phyloP scores from a whole-genome alignment of 495 filamentous ascomycete genomes.

The Gamarada debralockiae region DNA sequence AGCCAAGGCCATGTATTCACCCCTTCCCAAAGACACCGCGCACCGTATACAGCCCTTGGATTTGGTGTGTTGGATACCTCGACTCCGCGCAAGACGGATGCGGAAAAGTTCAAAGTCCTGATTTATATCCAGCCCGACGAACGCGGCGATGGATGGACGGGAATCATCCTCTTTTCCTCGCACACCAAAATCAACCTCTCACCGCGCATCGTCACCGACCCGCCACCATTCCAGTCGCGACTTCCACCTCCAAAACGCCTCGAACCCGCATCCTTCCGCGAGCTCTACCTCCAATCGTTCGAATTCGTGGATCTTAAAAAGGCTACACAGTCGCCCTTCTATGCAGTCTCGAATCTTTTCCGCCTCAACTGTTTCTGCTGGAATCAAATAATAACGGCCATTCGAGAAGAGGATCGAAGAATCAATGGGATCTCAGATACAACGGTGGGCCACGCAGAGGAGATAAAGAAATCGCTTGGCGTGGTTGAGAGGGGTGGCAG shows the following conservation, averaged over 20 bases:
- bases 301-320: constrained; percentile 12
- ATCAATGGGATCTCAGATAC: constrained; percentile 26
- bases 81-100: constrained; percentile 13
- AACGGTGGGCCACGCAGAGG: constrained; percentile 24
- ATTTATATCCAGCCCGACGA: constrained; percentile 22
- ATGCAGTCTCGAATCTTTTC: constrained; percentile 19
- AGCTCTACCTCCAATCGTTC: constrained; percentile 26
- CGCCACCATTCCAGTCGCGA: constrained; percentile 19
- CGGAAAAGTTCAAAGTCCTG: constrained; percentile 23
- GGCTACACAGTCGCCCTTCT: constrained; percentile 20
- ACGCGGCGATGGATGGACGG: constrained; percentile 24
- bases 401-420: constrained; percentile 24
- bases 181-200: constrained; percentile 21
- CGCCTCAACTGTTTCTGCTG: constrained; percentile 26
- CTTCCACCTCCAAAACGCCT: constrained; percentile 3
- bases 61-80: constrained; percentile 17
- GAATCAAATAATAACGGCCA: constrained; percentile 25
- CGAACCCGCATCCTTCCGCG: constrained; percentile 21
- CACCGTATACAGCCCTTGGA: constrained; percentile 20
- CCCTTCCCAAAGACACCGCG: constrained; percentile 22
- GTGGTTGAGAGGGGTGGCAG: constrained; percentile 22
- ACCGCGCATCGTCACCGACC: constrained; percentile 21
- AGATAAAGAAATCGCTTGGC: constrained; percentile 23
- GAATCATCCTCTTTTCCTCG: constrained; percentile 23
- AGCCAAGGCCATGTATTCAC: constrained; percentile 19